Base-by-base conservation (phyloP, 179 eudicot species). In the Beta lomatogona region DNA sequence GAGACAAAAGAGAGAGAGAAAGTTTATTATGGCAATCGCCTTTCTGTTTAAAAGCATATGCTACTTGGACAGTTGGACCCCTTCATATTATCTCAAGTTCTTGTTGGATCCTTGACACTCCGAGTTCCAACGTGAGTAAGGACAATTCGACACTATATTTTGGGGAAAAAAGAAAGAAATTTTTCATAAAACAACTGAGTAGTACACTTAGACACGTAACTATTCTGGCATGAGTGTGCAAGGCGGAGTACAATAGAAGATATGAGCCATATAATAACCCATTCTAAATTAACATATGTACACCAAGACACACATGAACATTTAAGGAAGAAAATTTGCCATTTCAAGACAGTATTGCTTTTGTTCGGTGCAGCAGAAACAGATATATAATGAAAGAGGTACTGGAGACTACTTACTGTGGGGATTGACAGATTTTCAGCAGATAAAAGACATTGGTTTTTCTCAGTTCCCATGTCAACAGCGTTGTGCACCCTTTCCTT, bases 391-490 rank as follows among this genome's bases (percentile, higher is more conserved):
- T 25, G 28, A 14, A 55, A 41, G 72, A 68, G 12, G 58, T 22
- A n/a, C 18, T 12, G 2, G 21, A 45, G 57, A 71, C 71, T 61
- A 58, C 77, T 61, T 48, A 80, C 82, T 13, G 77, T 72, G 9
- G 82, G 82, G 5, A 80, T 60, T 11, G 77, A 71, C 77, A 72
- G 15, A 50, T 72, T 66, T 80, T 48, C 82, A 46, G 77, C 77
- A 50, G 19, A 63, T 45, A 50, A 2, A 48, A 72, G 77, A 28
- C 28, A 61, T 31, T 61, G 82, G 71, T 0, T 71, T 61, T 80
- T 60, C 63, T 11, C n/a, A 9, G 52, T 48, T 80, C 61, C 61
- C 36, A 60, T 71, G 55, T 46, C 25, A 22, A 48, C 77, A 12
- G 55, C 61, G 36, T 48, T 28, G 69, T 19, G 11, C 22, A 73